phyloP scores from a whole-genome alignment of 1,284 basidiomycete species.

The Microbotryum saponariae region DNA sequence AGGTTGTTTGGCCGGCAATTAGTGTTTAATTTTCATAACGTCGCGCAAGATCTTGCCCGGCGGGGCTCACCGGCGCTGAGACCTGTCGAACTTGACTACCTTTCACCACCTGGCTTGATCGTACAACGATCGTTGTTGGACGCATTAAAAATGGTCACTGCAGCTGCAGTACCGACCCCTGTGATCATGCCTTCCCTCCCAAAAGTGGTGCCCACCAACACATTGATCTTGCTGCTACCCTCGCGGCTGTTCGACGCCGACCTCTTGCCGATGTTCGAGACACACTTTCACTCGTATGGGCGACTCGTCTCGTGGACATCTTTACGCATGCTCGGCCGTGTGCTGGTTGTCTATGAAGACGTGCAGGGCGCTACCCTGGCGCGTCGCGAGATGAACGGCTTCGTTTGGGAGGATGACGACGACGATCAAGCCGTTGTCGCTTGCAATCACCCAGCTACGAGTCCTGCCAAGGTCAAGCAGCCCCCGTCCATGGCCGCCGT shows the following conservation, averaged over 20 bases:
- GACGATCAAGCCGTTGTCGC: neutral
- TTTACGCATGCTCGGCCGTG: constrained; percentile 65
- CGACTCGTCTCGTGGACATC: constrained; percentile 78
- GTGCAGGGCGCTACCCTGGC: constrained; percentile 42
- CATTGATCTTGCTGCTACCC: constrained; percentile 24
- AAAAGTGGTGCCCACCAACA: constrained; percentile 13
- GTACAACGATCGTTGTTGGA: no score
- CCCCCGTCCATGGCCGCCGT: no score
- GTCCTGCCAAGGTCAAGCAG: no score
- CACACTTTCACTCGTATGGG: constrained; percentile 50
- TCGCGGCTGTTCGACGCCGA: constrained; percentile 11
- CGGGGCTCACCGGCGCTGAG: no score
- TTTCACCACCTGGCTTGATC: no score
- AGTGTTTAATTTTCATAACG: no score
- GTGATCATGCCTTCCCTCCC: no score
- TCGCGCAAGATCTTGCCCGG: no score
- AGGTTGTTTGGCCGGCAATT: no score
- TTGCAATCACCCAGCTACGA: neutral
- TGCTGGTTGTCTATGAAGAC: constrained; percentile 66
- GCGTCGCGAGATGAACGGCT: constrained; percentile 38
- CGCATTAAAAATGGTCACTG: no score
- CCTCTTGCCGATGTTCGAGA: constrained; percentile 23
- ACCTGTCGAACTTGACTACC: no score
- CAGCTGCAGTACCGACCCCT: no score
- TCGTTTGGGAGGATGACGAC: constrained; percentile 51